Conservation (phyloP, 2,329 filamentous ascomycete genomes). For the Cercospora sp. region DNA sequence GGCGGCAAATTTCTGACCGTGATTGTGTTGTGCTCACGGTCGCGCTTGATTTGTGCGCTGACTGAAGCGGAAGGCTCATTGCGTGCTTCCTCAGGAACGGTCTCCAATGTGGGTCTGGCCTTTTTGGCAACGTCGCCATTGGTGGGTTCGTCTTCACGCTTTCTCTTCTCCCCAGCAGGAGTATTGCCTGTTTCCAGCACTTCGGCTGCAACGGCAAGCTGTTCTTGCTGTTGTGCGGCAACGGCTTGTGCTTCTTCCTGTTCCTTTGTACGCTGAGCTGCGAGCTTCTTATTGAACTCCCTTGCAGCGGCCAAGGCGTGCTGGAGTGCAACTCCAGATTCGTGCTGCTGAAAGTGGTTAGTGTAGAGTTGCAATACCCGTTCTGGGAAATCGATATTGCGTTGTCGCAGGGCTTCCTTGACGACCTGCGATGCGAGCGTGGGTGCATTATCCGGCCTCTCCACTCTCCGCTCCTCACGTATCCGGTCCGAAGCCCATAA, state of each 20-base stretch:
- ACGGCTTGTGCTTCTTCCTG: conserved; percentile 64
- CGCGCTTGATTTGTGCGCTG: conserved; percentile 62
- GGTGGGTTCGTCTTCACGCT: conserved; percentile 62
- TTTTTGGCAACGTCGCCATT: conserved; percentile 64
- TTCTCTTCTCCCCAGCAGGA: conserved; percentile 62
- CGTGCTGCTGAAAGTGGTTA: conserved; percentile 86
- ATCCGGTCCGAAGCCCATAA: conserved; percentile 61
- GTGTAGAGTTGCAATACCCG: conserved; percentile 72
- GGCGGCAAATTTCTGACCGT: conserved; percentile 75
- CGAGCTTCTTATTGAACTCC: conserved; percentile 64
- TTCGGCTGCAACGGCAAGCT: conserved; percentile 37
- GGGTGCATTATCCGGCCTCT: conserved; percentile 61
- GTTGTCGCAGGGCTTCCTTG: conserved; percentile 64
- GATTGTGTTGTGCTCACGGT: conserved; percentile 86
- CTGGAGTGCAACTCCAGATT: conserved; percentile 73
- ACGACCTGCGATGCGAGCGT: conserved; percentile 74
- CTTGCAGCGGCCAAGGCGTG: conserved; percentile 72
- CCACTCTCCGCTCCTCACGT: conserved; percentile 52
- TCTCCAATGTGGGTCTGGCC: conserved; percentile 51
- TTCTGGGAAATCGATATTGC: conserved; percentile 73
- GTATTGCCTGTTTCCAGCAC: conserved; percentile 25
- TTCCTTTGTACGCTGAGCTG: conserved; percentile 66
- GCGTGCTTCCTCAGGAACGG: conserved; percentile 35
- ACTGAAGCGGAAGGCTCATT: conserved; percentile 41
- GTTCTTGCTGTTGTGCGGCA: conserved; percentile 36